A percentile compares a stretch with the other conserved stretches of the same genome.
phyloP scores from a whole-genome alignment of 2,329 filamentous ascomycete species.

The Cryphonectria carpinicola region DNA sequence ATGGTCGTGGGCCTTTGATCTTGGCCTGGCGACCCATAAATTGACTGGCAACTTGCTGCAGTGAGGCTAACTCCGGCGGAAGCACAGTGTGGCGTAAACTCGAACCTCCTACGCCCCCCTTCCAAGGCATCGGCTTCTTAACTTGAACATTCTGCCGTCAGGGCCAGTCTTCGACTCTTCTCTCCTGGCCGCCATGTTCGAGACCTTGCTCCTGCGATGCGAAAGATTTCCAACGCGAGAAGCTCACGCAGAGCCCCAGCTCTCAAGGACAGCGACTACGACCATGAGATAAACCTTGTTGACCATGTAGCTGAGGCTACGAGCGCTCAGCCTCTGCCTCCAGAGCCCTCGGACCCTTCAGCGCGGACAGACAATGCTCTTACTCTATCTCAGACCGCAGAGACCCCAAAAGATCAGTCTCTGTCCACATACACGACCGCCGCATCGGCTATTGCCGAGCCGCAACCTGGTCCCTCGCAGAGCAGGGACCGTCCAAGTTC shows the following conservation, averaged over 20 bases:
- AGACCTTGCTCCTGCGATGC: slow-evolving; percentile 26
- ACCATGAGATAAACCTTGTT: slow-evolving; percentile 72
- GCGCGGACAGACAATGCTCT: slow-evolving; percentile 10
- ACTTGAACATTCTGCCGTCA: neutral
- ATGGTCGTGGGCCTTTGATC: neutral
- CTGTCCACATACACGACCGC: slow-evolving; percentile 4
- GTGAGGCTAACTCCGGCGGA: neutral
- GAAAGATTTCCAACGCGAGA: slow-evolving; percentile 39
- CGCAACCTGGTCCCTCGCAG: slow-evolving; percentile 10
- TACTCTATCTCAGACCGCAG: neutral
- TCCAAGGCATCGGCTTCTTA: neutral
- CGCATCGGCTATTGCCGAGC: neutral
- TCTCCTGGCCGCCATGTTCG: slow-evolving; percentile 22
- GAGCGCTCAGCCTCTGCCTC: slow-evolving; percentile 18
- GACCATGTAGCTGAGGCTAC: slow-evolving; percentile 49
- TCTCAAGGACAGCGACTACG: slow-evolving; percentile 65
- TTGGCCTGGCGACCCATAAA: neutral
- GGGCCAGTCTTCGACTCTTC: neutral
- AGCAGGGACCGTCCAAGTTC: neutral
- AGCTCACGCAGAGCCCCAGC: slow-evolving; percentile 59
- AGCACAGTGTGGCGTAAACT: neutral
- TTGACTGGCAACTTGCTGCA: neutral
- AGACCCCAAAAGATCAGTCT: neutral
- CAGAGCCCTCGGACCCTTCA: slow-evolving; percentile 14
- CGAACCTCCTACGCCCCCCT: neutral